Evolutionary conservation across 331 rosid species (phyloP).

Genomic region (Malus hybrid): DNA sequence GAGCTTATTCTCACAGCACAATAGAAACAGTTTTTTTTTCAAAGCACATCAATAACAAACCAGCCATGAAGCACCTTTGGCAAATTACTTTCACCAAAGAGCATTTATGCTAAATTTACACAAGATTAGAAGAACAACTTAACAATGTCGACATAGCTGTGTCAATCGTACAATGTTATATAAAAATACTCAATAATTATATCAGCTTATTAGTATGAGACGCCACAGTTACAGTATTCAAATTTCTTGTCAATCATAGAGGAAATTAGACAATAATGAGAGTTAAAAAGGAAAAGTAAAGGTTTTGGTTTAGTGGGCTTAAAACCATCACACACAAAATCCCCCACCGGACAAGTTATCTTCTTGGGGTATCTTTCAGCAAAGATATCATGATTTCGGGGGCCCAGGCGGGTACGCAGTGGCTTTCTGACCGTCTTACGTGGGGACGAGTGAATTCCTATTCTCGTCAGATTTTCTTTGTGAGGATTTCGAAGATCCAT

Average conservation of each 20-base stretch:
- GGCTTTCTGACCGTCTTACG: neutral
- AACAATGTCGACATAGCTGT: fast-evolving
- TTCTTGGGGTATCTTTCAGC: neutral
- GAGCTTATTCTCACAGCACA: too few species aligned
- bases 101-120: neutral
- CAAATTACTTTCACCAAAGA: neutral
- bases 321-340: neutral
- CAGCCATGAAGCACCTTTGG: neutral
- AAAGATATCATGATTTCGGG: neutral
- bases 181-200: too few species aligned
- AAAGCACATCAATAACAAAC: too few species aligned
- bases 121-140: neutral
- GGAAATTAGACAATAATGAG: neutral
- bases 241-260: too few species aligned
- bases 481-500: too few species aligned
- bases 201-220: too few species aligned
- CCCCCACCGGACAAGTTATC: neutral
- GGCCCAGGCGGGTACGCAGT: neutral
- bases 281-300: neutral
- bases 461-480: too few species aligned
- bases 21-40: too few species aligned
- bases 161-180: too few species aligned
- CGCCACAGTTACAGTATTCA: too few species aligned
- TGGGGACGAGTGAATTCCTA: neutral
- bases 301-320: neutral